These are phyloP conservation scores for Cytospora schulzeri DNA, from an alignment of 2,329 filamentous ascomycete genomes.

Conservation along the genomic window DNA sequence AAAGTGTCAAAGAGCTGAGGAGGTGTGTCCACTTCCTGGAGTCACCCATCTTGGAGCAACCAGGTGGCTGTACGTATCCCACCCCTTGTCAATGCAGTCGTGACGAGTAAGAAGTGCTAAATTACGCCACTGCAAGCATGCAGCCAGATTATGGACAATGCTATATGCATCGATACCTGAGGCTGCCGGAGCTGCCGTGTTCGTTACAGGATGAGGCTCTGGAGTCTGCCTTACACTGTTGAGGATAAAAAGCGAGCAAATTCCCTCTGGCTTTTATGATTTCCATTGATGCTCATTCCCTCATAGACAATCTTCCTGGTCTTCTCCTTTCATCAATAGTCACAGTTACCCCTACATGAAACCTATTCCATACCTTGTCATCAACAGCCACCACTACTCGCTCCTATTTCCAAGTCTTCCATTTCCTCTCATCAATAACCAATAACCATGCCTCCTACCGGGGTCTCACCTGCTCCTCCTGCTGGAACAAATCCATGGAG, in stretches of 20 bases:
- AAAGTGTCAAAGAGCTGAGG: neutral
- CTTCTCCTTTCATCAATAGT: neutral
- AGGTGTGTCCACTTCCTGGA: neutral
- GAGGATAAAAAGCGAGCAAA: neutral
- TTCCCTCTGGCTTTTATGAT: neutral
- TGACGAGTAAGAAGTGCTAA: neutral
- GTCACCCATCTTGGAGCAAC: neutral
- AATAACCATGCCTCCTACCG: neutral
- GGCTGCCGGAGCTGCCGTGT: neutral
- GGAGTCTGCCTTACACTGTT: neutral
- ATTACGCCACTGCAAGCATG: slow-evolving; percentile 3
- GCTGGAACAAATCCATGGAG: neutral
- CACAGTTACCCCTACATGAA: neutral
- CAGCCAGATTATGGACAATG: slow-evolving; percentile 4
- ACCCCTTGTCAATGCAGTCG: neutral
- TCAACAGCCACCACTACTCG: too few species aligned
- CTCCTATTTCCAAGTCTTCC: too few species aligned
- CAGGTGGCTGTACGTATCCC: neutral
- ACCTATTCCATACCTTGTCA: neutral
- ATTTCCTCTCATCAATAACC: neutral
- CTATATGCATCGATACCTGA: neutral
- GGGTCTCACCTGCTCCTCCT: too few species aligned
- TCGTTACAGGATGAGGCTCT: neutral
- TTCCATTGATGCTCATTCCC: neutral
- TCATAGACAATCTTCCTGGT: neutral